Evolutionary conservation across 1,284 basidiomycete genomes (phyloP).

Genomic region (Takashimella tepidaria): DNA sequence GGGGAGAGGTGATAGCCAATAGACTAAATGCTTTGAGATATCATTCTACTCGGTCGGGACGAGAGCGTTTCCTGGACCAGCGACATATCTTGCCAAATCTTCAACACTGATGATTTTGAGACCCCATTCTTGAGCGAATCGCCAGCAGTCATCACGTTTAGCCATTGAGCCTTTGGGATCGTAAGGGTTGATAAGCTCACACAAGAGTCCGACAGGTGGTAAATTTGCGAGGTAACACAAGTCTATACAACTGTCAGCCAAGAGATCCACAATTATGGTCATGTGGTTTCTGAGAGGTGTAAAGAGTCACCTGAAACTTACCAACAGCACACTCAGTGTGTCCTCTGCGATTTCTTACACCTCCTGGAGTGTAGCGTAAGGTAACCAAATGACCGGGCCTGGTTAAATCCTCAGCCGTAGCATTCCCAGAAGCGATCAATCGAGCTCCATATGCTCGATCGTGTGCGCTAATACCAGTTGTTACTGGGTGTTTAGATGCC

Average conservation of each 20-base stretch:
- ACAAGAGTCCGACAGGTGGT: conserved; percentile 77
- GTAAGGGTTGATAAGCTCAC: conserved; percentile 92
- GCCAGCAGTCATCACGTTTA: conserved; percentile 83
- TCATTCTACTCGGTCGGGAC: no score
- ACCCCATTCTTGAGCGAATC: conserved; percentile 87
- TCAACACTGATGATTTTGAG: conserved; percentile 93
- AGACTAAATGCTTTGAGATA: no score
- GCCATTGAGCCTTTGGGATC: conserved; percentile 86
- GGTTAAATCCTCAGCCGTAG: conserved; percentile 70
- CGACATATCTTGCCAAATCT: conserved; percentile 50
- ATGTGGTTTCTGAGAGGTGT: no score
- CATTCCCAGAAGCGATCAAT: conserved; percentile 60
- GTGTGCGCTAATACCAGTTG: conserved; percentile 95
- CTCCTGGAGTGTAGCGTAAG: conserved; percentile 77
- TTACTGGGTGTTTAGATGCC: conserved; percentile 44
- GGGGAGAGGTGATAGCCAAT: no score
- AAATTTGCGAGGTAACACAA: conserved; percentile 75
- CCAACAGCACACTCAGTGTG: conserved; percentile 87
- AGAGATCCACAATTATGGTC: no score
- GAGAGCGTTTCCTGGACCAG: background rate
- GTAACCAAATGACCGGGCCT: conserved; percentile 96
- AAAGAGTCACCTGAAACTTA: no score
- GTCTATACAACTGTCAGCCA: conserved; percentile 60
- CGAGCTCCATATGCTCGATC: conserved; percentile 85
- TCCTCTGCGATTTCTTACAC: conserved; percentile 75